Base-by-base conservation (phyloP, 306 rosid species). In the Prosopis cineraria region DNA sequence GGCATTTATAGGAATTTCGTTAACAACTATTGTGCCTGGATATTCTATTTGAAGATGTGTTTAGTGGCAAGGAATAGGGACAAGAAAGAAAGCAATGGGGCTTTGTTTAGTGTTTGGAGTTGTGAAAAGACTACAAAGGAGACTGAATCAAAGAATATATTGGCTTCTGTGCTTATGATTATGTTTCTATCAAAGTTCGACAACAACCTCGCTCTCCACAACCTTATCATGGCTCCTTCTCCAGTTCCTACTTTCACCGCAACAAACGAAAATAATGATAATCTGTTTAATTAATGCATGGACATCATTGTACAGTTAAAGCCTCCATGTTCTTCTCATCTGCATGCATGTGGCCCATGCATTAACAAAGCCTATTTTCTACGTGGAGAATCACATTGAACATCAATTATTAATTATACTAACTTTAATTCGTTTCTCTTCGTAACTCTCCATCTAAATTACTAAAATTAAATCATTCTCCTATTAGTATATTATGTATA, bases 41-140 rank as follows among this genome's bases (percentile, higher is more conserved):
- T n/a, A n/a, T n/a, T n/a, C n/a, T n/a, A n/a, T n/a, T n/a, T n/a
- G n/a, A n/a, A n/a, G n/a, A n/a, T n/a, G n/a, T n/a, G n/a, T n/a
- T 0, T 43, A 12, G 16, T 41, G 14, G 45, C 11, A 41, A 16
- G 34, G 17, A 12, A 45, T 16, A 4, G 52, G 50, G 52, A 52
- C 59, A 52, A n/a, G 27, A 52, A 20, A 52, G 59, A 52, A n/a
- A 52, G 72, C 0, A 13, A 25, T 0, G 29, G 34, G 72, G 47
- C 47, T 29, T 47, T 24, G 36, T 39, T 68, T 41, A 36, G 8
- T 1, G 71, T 64, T 34, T 53, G 72, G 7, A 52, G 60, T 78
- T 52, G 86, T 82, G 41, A 79, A 85, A 79, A 85, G 89, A 68
- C 84, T 79, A 78, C 44, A 85, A 64, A 82, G 79, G 20, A 12